phyloP scores from a whole-genome alignment of 2,329 filamentous ascomycete species.

The Nothophaeocryptopus gaeumannii region DNA sequence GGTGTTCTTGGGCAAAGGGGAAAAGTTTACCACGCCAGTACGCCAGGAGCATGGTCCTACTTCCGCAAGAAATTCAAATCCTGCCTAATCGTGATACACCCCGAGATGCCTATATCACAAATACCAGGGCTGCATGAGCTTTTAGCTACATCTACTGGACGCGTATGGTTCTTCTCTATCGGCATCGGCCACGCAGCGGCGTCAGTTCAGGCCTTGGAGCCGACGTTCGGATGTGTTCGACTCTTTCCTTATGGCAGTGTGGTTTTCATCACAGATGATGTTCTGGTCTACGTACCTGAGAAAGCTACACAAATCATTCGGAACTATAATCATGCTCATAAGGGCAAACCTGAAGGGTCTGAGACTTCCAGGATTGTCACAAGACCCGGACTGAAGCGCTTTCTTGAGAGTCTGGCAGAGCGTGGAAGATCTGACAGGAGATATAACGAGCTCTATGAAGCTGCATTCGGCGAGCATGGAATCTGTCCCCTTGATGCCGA shows the following conservation, averaged over 20 bases:
- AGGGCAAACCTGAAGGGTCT: conserved; percentile 25
- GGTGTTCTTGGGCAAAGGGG: conserved; percentile 10
- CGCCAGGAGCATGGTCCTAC: conserved; percentile 28
- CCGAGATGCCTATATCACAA: conserved; percentile 35
- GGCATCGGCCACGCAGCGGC: conserved; percentile 28
- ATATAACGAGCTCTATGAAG: conserved; percentile 22
- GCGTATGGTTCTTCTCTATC: conserved; percentile 34
- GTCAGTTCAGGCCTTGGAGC: conserved; percentile 16
- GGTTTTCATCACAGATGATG: conserved; percentile 45
- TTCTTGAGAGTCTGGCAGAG: conserved; percentile 21
- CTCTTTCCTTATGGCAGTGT: conserved; percentile 41
- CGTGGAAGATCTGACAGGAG: conserved; percentile 13
- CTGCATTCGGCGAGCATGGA: conserved; percentile 16
- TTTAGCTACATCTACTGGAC: conserved; percentile 27
- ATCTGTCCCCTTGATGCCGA: conserved; percentile 29
- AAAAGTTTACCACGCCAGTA: conserved; percentile 27
- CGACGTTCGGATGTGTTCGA: conserved; percentile 25
- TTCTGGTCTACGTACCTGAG: conserved; percentile 40
- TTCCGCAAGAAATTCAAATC: conserved; percentile 19
- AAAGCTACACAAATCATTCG: conserved; percentile 38
- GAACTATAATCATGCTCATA: conserved; percentile 34
- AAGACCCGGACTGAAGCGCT: conserved; percentile 30
- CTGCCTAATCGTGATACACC: conserved; percentile 29
- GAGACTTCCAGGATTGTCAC: conserved; percentile 27
- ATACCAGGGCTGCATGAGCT: conserved; percentile 36